Conservation (phyloP, 768 basidiomycete species). For the Leccinum incarnatum region DNA sequence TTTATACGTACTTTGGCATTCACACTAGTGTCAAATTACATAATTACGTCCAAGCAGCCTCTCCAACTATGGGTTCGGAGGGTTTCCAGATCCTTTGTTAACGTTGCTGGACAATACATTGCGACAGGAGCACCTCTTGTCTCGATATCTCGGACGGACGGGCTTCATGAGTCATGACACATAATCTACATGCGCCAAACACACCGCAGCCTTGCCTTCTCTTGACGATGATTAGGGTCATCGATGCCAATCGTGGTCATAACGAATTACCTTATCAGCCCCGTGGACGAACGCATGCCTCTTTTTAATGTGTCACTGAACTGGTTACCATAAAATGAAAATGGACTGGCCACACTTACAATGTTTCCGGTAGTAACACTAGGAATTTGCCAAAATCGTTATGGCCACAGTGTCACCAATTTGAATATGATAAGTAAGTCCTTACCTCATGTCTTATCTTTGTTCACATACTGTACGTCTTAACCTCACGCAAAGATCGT, state of each 20-base stretch:
- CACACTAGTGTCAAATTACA: neutral
- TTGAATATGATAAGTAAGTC: neutral
- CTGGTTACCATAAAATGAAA: neutral
- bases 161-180: constrained; percentile 12
- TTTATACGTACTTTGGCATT: constrained; percentile 18
- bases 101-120: neutral
- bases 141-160: neutral
- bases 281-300: constrained; percentile 20
- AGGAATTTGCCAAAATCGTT: neutral
- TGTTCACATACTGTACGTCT: neutral
- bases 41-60: neutral
- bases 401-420: neutral
- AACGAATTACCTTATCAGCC: constrained; percentile 13
- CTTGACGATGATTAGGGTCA: constrained; percentile 17
- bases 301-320: neutral
- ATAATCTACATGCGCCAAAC: constrained; percentile 11
- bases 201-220: constrained; percentile 5
- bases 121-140: neutral
- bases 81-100: neutral
- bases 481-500: neutral
- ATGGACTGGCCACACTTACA: neutral
- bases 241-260: constrained; percentile 29
- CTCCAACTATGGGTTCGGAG: too few relatives aligned
- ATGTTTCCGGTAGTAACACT: neutral
- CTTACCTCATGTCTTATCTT: neutral